phyloP scores from a whole-genome alignment of 352 stramenopile species.

The Phytophthora idaei region DNA sequence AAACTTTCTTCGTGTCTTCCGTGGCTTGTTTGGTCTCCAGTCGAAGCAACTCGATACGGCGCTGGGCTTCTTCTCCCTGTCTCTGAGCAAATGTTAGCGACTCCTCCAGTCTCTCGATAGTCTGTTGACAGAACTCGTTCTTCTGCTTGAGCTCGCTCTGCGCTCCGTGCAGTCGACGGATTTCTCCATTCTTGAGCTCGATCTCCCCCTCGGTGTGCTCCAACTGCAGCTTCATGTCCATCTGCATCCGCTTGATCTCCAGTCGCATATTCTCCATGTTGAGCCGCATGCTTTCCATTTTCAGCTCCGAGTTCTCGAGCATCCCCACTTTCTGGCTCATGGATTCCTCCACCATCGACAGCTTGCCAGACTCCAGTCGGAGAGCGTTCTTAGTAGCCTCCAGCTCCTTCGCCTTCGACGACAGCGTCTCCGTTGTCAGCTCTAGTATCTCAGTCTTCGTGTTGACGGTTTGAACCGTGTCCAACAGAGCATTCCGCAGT shows the following conservation, averaged over 20 bases:
- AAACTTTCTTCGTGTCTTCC: conserved; percentile 40
- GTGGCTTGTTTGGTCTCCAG: conserved; percentile 49
- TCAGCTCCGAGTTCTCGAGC: conserved; percentile 66
- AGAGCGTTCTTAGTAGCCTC: conserved; percentile 60
- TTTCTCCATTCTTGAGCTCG: conserved; percentile 77
- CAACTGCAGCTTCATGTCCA: conserved; percentile 77
- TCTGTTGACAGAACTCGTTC: conserved; percentile 59
- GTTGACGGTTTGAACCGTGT: conserved; percentile 60
- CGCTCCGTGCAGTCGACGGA: conserved; percentile 50
- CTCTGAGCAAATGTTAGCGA: conserved; percentile 37
- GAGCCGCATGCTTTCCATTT: conserved; percentile 66
- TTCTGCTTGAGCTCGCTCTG: conserved; percentile 67
- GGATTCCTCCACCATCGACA: conserved; percentile 65
- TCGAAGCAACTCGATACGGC: conserved; percentile 56
- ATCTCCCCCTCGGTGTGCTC: conserved; percentile 70
- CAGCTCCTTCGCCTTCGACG: conserved; percentile 64
- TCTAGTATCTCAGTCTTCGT: conserved; percentile 74
- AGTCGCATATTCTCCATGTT: conserved; percentile 61
- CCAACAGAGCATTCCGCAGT: conserved; percentile 50
- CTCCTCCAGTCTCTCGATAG: conserved; percentile 52
- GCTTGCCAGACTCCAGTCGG: conserved; percentile 54
- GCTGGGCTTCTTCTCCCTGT: conserved; percentile 56
- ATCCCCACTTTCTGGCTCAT: conserved; percentile 66
- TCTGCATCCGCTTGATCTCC: conserved; percentile 75
- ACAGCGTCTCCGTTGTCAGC: conserved; percentile 61